Percentiles rank a stretch among this genome's conserved stretches.
Evolutionary conservation across 257 asterid genomes (phyloP).

Genomic region (Echites panduratus): DNA sequence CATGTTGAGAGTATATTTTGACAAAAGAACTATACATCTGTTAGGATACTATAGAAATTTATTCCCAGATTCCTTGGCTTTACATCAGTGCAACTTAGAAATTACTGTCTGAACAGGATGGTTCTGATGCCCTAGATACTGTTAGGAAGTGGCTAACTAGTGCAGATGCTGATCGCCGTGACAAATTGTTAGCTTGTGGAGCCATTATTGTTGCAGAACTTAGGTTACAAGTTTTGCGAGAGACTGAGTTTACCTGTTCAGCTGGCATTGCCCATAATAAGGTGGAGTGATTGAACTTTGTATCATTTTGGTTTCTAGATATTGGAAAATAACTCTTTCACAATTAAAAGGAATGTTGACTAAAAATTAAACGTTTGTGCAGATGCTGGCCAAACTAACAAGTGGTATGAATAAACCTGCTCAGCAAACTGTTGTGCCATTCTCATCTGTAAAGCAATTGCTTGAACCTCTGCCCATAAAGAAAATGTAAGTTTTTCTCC

Average conservation of each 20-base stretch:
- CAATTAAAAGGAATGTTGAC: constrained; percentile 2
- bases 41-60: not conserved
- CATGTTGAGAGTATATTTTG: no score
- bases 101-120: constrained; percentile 42
- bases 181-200: constrained; percentile 84
- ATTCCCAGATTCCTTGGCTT: not conserved
- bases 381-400: constrained; percentile 95
- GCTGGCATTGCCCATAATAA: constrained; percentile 98
- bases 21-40: not conserved
- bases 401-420: constrained; percentile 99
- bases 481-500: constrained; percentile 54
- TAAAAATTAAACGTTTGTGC: constrained; percentile 27
- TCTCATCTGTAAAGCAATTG: constrained; percentile 56
- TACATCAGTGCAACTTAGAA: not conserved
- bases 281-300: constrained; percentile 32
- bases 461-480: constrained; percentile 75
- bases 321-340: not conserved
- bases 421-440: constrained; percentile 89
- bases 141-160: constrained; percentile 59
- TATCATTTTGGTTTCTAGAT: not conserved
- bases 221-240: constrained; percentile 68
- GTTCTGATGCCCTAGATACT: constrained; percentile 29
- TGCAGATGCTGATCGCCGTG: constrained; percentile 56
- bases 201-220: constrained; percentile 86
- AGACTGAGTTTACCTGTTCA: constrained; percentile 87